Conservation (phyloP, 495 filamentous ascomycete species). For the Pseudoneurospora amorphoporcata region DNA sequence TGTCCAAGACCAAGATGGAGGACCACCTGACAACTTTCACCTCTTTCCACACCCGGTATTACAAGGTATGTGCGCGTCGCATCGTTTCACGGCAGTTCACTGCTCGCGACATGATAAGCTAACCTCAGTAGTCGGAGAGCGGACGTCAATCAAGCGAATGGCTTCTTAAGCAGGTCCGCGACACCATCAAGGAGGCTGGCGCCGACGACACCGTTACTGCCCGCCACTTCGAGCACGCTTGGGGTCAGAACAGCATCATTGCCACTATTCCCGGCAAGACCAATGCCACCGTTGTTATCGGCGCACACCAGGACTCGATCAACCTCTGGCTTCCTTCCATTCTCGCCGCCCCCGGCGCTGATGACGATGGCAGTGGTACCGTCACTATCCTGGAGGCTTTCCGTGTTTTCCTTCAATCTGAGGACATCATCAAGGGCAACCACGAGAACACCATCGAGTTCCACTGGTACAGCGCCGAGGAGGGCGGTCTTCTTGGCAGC, state of each 20-base stretch:
- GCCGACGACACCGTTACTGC: constrained; percentile 59
- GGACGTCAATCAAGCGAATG: constrained; percentile 85
- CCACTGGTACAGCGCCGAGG: constrained; percentile 97
- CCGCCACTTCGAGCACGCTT: constrained; percentile 66
- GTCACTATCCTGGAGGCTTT: constrained; percentile 54
- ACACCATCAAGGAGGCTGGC: constrained; percentile 57
- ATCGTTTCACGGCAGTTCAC: not conserved
- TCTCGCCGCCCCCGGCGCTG: constrained; percentile 54
- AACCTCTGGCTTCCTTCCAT: constrained; percentile 82
- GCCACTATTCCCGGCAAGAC: constrained; percentile 82
- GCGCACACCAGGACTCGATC: constrained; percentile 64
- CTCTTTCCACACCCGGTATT: constrained; percentile 25
- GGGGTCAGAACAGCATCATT: constrained; percentile 87
- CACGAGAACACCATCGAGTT: constrained; percentile 87
- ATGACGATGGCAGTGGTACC: constrained; percentile 50
- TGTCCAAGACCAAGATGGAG: constrained; percentile 70
- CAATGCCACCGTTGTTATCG: constrained; percentile 67
- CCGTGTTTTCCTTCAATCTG: constrained; percentile 43
- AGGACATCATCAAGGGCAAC: constrained; percentile 42
- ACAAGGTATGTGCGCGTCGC: constrained; percentile 11
- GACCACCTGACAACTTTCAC: constrained; percentile 46
- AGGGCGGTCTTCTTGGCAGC: constrained; percentile 83
- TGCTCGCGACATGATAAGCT: not conserved
- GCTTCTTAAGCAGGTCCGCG: constrained; percentile 67
- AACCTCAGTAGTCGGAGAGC: constrained; percentile 59